Percentiles rank a stretch among this genome's conserved stretches.
Evolutionary conservation across 2,329 filamentous ascomycete species (phyloP).

Genomic region (Domatiomyces globalis): DNA sequence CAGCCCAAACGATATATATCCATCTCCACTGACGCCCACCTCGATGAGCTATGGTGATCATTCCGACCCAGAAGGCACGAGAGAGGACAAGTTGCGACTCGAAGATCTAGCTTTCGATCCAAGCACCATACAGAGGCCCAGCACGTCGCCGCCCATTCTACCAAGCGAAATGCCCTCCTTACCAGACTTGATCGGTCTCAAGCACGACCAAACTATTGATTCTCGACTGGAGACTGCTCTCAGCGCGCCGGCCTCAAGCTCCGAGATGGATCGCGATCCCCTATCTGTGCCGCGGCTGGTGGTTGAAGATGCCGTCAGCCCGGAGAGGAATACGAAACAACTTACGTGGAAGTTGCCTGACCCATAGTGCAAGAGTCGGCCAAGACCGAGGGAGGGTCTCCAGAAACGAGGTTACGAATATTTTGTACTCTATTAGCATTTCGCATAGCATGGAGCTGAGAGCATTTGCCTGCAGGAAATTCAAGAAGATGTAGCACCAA

Average conservation of each 20-base stretch:
- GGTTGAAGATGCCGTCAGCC: constrained; percentile 7
- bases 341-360: constrained; percentile 16
- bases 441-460: not conserved
- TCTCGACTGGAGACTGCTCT: constrained; percentile 3
- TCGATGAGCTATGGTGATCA: constrained; percentile 10
- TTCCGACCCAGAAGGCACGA: constrained; percentile 7
- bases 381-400: not conserved
- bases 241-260: not conserved
- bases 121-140: constrained; percentile 15
- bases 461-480: not conserved
- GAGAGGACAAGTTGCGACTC: constrained; percentile 3
- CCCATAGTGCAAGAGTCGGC: constrained; percentile 2
- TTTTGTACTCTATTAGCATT: not conserved
- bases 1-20: constrained; percentile 12
- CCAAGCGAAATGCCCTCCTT: constrained; percentile 3
- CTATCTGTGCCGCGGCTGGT: constrained; percentile 1
- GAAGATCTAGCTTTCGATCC: constrained; percentile 17
- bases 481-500: not conserved
- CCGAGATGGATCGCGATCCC: constrained; percentile 1
- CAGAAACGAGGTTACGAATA: not conserved
- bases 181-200: not conserved
- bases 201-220: constrained; percentile 8
- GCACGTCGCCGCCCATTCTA: constrained; percentile 15
- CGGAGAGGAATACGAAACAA: constrained; percentile 6
- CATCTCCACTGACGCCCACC: constrained; percentile 13